Conservation (phyloP, 1,284 basidiomycete genomes). For the Ustilago curta region DNA sequence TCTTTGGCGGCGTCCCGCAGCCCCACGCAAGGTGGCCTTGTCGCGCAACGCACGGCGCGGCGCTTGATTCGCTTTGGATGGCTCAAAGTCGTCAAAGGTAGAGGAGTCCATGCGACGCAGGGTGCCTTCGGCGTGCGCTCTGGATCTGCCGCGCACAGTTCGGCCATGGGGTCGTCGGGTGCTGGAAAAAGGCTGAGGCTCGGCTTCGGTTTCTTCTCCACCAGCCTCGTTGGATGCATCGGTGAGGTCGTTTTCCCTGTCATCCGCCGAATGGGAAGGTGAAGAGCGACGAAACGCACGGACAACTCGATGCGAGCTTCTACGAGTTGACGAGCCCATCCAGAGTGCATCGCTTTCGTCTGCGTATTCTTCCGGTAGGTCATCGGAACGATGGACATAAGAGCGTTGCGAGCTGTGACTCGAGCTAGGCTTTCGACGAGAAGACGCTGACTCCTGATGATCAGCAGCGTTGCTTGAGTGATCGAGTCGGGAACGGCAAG, state of each 20-base stretch:
- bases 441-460: constrained; percentile 5
- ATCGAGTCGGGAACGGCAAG: constrained; percentile 57
- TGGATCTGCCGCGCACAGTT: constrained; percentile 2
- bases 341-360: constrained; percentile 16
- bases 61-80: constrained; percentile 22
- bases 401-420: neutral
- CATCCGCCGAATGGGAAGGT: constrained; percentile 23
- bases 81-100: constrained; percentile 39
- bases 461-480: constrained; percentile 6
- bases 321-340: constrained; percentile 19
- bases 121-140: neutral
- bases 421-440: constrained; percentile 5
- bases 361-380: constrained; percentile 12
- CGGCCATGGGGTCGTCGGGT: constrained; percentile 8
- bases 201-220: constrained; percentile 60
- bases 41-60: constrained; percentile 37
- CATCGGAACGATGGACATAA: constrained; percentile 4
- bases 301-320: constrained; percentile 11
- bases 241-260: constrained; percentile 12
- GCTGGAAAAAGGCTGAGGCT: constrained; percentile 18
- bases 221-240: constrained; percentile 55
- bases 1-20: constrained; percentile 21
- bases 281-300: constrained; percentile 12
- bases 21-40: constrained; percentile 15
- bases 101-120: constrained; percentile 52